These are phyloP conservation scores for Juncus effusus DNA, from an alignment of 176 grass and related monocot species.

Conservation along the genomic window DNA sequence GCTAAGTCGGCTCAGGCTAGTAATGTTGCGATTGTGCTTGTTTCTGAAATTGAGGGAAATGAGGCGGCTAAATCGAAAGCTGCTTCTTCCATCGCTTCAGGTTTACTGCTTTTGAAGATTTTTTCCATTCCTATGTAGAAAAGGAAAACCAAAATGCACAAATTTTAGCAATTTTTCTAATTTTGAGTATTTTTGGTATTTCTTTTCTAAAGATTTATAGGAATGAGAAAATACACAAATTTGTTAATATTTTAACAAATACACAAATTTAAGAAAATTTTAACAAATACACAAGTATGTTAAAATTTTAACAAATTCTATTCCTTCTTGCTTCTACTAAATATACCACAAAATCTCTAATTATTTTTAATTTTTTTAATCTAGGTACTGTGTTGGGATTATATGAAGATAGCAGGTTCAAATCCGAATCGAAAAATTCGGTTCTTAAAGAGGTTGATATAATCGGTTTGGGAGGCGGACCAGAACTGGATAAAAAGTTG, in stretches of 20 bases:
- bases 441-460: conserved; percentile 78
- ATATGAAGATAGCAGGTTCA: conserved; percentile 89
- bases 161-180: neutral
- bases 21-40: conserved; percentile 61
- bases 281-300: neutral
- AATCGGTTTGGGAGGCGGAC: conserved; percentile 71
- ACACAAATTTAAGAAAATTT: neutral
- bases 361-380: conserved; percentile 13
- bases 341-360: neutral
- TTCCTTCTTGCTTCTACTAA: too few species aligned
- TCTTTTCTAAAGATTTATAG: neutral
- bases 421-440: conserved; percentile 76
- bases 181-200: neutral
- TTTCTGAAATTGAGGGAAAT: conserved; percentile 42
- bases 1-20: conserved; percentile 76
- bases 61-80: conserved; percentile 54
- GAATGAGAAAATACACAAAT: conserved; percentile 1
- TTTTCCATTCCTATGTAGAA: neutral
- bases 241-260: conserved; percentile 1
- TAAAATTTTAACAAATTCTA: too few species aligned
- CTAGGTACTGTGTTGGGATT: conserved; percentile 70
- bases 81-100: conserved; percentile 66
- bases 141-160: neutral
- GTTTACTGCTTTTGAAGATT: conserved; percentile 23
- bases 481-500: conserved; percentile 59